A percentile compares a stretch with the other conserved stretches of the same genome.
phyloP scores from a whole-genome alignment of 2,329 filamentous ascomycete species.

The Colletotrichum abscissum region DNA sequence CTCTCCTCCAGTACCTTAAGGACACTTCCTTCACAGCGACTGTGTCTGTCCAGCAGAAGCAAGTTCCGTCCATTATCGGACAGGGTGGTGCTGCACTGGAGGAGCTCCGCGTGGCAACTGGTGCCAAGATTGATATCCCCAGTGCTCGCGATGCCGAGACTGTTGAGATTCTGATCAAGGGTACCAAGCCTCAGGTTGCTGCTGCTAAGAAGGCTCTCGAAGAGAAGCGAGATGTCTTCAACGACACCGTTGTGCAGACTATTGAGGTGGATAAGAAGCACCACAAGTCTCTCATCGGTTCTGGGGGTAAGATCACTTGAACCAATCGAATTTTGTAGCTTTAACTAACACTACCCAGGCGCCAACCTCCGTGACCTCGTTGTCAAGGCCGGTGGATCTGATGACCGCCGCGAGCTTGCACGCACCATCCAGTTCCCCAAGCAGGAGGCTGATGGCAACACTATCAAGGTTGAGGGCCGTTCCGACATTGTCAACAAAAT shows the following conservation, averaged over 20 bases:
- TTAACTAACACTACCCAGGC: constrained; percentile 66
- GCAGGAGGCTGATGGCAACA: constrained; percentile 82
- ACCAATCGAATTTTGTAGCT: background rate
- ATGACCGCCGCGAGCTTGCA: constrained; percentile 84
- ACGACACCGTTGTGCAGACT: constrained; percentile 86
- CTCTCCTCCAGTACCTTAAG: constrained; percentile 87
- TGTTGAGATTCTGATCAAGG: constrained; percentile 91
- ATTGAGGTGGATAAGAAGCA: constrained; percentile 95
- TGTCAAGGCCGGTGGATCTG: constrained; percentile 86
- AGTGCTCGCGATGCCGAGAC: constrained; percentile 78
- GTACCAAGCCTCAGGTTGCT: constrained; percentile 89
- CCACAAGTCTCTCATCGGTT: constrained; percentile 89
- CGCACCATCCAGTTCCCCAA: constrained; percentile 96
- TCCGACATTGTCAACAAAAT: constrained; percentile 90
- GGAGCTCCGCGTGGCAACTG: constrained; percentile 84
- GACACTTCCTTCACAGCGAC: constrained; percentile 86
- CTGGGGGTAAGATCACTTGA: constrained; percentile 74
- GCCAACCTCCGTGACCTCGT: constrained; percentile 89
- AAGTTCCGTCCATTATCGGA: constrained; percentile 94
- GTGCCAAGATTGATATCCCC: constrained; percentile 92
- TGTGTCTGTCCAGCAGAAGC: constrained; percentile 88
- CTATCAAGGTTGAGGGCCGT: constrained; percentile 89
- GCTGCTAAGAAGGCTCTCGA: constrained; percentile 91
- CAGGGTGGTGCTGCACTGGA: constrained; percentile 92
- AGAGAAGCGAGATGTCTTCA: constrained; percentile 87